phyloP scores from a whole-genome alignment of 2,329 filamentous ascomycete genomes.

The Epichloe brachyelytri region DNA sequence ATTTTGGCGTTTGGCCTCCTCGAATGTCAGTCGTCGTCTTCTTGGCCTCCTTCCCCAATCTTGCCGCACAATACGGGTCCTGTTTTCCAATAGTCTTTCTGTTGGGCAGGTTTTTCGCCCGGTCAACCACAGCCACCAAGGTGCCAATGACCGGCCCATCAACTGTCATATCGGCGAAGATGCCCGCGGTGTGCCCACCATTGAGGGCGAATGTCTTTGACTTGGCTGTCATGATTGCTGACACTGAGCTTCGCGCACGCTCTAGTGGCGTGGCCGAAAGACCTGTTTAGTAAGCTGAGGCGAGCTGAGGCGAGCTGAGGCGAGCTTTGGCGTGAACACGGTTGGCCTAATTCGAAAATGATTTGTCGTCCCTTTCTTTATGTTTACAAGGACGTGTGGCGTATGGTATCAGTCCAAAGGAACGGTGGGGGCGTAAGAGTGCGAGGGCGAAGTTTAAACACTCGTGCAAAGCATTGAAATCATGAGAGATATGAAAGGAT shows the following conservation, averaged over 20 bases:
- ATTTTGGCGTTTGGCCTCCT: conserved; percentile 89
- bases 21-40: conserved; percentile 91
- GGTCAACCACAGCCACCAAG: conserved; percentile 80
- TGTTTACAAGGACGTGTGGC: conserved; percentile 9
- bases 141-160: conserved; percentile 92
- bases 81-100: conserved; percentile 96
- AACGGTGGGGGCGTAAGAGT: background rate
- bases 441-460: background rate
- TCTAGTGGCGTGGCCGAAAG: background rate
- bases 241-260: background rate
- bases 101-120: conserved; percentile 94
- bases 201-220: conserved; percentile 42
- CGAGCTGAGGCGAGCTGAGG: conserved; percentile 5
- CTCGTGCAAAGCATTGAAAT: background rate
- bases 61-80: conserved; percentile 89
- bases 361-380: background rate
- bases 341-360: background rate
- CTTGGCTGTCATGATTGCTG: conserved; percentile 34
- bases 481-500: background rate
- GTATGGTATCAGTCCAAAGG: background rate
- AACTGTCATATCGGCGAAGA: conserved; percentile 85
- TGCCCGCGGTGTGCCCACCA: conserved; percentile 73
- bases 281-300: conserved; percentile 1
- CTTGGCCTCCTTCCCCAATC: conserved; percentile 91
- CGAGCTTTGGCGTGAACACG: background rate